Conservation (phyloP, 2,329 filamentous ascomycete genomes). For the Talaromyces sp. region DNA sequence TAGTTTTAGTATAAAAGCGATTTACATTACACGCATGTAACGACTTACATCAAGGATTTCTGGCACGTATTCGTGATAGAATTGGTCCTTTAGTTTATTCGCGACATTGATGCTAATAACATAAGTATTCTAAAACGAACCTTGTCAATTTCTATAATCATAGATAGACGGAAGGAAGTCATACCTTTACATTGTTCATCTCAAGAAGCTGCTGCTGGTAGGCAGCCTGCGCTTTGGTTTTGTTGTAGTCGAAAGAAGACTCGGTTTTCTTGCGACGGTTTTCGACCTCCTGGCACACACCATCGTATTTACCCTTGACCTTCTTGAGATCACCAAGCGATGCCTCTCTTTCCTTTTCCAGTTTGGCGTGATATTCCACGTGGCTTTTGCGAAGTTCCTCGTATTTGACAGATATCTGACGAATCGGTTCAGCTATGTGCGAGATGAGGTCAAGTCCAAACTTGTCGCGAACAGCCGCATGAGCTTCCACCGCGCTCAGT, state of each 20-base stretch:
- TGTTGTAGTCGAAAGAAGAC: conserved; percentile 77
- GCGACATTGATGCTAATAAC: conserved; percentile 93
- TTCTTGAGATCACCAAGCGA: conserved; percentile 84
- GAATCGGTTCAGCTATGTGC: conserved; percentile 81
- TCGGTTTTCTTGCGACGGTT: conserved; percentile 91
- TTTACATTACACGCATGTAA: too few relatives aligned
- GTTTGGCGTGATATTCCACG: conserved; percentile 76
- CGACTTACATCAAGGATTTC: conserved; percentile 75
- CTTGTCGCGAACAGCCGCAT: conserved; percentile 82
- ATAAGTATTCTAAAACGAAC: conserved; percentile 69
- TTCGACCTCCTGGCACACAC: conserved; percentile 89
- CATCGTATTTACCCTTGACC: conserved; percentile 87
- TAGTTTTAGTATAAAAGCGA: conserved; percentile 4
- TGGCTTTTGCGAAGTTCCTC: conserved; percentile 92
- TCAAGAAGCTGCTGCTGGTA: conserved; percentile 90
- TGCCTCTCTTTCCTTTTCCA: conserved; percentile 81
- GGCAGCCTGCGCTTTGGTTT: conserved; percentile 80
- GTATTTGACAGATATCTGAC: conserved; percentile 65
- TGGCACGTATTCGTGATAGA: conserved; percentile 94
- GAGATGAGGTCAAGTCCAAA: conserved; percentile 72
- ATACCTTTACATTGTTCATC: conserved; percentile 85
- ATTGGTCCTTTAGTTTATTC: conserved; percentile 95
- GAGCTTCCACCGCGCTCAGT: conserved; percentile 78
- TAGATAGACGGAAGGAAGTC: neutral
- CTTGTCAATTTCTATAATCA: neutral